Conservation (phyloP, 306 rosid species). For the Pyrus betulifolia region DNA sequence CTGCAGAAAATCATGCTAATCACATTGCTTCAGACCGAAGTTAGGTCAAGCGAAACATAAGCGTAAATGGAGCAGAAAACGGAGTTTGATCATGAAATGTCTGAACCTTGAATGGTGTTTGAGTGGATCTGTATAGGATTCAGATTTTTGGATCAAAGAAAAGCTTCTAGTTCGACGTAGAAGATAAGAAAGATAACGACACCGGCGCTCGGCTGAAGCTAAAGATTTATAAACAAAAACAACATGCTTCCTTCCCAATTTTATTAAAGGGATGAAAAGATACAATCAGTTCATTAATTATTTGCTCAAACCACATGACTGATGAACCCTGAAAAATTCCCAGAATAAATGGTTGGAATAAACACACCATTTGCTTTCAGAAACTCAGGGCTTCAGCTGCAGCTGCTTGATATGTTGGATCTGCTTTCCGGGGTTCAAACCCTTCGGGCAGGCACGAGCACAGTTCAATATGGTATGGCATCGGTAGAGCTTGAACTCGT, state of each 20-base stretch:
- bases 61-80: neutral
- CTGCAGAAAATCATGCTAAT: slow-evolving; percentile 24
- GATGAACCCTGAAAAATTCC: slow-evolving; percentile 22
- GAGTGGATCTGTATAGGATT: neutral
- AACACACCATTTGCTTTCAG: slow-evolving; percentile 23
- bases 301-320: slow-evolving; percentile 24
- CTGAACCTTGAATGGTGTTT: neutral
- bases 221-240: slow-evolving; percentile 13
- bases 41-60: neutral
- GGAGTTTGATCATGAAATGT: neutral
- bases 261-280: slow-evolving; percentile 25
- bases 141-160: neutral
- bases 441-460: slow-evolving; percentile 96
- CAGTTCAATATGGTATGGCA: slow-evolving; percentile 98
- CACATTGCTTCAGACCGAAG: neutral
- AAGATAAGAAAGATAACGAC: neutral
- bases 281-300: slow-evolving; percentile 30
- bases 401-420: slow-evolving; percentile 71
- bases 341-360: slow-evolving; percentile 17
- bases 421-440: slow-evolving; percentile 95
- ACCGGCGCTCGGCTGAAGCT: neutral
- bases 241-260: slow-evolving; percentile 21
- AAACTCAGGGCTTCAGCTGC: slow-evolving; percentile 24
- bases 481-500: slow-evolving; percentile 98
- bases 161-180: neutral